Percentiles rank a stretch among this genome's conserved stretches.
Conservation (phyloP, 305 asterid genomes). For the Rubia peregrina region DNA sequence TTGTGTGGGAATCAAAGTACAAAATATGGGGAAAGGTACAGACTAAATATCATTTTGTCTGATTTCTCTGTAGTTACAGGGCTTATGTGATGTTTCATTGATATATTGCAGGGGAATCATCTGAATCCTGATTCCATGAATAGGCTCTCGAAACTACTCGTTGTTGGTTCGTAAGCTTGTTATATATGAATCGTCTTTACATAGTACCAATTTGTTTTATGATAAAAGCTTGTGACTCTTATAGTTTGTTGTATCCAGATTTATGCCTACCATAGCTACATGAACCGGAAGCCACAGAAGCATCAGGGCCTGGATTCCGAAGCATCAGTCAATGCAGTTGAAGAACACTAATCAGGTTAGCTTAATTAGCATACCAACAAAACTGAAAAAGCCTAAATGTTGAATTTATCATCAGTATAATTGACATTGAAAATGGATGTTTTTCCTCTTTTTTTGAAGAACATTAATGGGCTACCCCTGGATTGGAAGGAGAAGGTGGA, state of each 20-base stretch:
- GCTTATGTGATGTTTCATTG: neutral
- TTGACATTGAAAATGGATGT: neutral
- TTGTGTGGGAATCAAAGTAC: constrained; percentile 70
- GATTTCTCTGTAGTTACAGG: neutral
- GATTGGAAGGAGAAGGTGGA: constrained; percentile 72
- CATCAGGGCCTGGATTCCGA: constrained; percentile 85
- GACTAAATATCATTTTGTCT: neutral
- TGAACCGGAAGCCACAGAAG: constrained; percentile 84
- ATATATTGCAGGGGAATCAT: constrained; percentile 46
- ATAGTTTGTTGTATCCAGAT: constrained; percentile 28
- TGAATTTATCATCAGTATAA: neutral
- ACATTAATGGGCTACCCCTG: constrained; percentile 69
- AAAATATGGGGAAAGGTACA: constrained; percentile 74
- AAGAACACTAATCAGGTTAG: constrained; percentile 69
- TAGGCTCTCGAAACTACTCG: constrained; percentile 58
- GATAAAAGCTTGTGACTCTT: too few relatives aligned
- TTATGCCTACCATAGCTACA: constrained; percentile 60
- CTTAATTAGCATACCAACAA: neutral
- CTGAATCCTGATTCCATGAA: constrained; percentile 25
- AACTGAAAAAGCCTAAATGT: neutral
- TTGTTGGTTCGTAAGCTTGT: constrained; percentile 50
- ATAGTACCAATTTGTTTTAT: too few relatives aligned
- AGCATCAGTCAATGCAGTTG: constrained; percentile 88
- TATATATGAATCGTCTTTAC: neutral
- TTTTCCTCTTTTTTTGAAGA: constrained; percentile 34